Evolutionary conservation across 164 flowering plant species (phyloP).

Genomic region (Tinospora cordifolia): DNA sequence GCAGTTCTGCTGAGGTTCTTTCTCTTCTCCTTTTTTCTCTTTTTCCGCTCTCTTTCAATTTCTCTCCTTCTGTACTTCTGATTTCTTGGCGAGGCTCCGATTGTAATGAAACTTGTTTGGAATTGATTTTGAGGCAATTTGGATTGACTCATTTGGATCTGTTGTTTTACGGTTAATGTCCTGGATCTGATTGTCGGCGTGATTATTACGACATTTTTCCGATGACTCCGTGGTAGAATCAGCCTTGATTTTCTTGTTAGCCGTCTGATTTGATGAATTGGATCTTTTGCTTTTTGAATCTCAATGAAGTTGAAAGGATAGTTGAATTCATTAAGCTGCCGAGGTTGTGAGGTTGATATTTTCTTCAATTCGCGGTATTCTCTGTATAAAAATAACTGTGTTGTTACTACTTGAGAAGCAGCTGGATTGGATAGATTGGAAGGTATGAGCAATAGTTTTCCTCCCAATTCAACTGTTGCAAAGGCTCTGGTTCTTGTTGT

Average conservation of each 20-base stretch:
- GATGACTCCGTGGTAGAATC: background rate
- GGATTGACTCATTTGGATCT: constrained; percentile 1
- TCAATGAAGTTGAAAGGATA: background rate
- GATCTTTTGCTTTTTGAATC: background rate
- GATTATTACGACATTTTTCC: background rate
- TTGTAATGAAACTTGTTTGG: background rate
- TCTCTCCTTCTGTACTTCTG: background rate
- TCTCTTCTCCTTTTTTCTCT: background rate
- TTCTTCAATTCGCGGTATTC: background rate
- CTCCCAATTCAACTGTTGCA: background rate
- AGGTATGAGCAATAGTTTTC: background rate
- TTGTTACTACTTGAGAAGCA: background rate
- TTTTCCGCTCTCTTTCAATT: background rate
- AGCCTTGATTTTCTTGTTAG: background rate
- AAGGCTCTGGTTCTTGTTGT: background rate
- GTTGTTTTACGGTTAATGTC: background rate
- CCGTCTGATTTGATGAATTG: background rate
- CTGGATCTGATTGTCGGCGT: constrained; percentile 11
- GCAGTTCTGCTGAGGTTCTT: constrained; percentile 60
- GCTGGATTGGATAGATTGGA: background rate
- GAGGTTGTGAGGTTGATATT: background rate
- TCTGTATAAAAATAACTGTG: background rate
- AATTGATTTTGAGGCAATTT: background rate
- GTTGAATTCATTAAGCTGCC: background rate
- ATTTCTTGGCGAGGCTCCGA: background rate